These are phyloP conservation scores for Hypoxylon sp. DNA, from an alignment of 2,329 filamentous ascomycete species.

Conservation along the genomic window DNA sequence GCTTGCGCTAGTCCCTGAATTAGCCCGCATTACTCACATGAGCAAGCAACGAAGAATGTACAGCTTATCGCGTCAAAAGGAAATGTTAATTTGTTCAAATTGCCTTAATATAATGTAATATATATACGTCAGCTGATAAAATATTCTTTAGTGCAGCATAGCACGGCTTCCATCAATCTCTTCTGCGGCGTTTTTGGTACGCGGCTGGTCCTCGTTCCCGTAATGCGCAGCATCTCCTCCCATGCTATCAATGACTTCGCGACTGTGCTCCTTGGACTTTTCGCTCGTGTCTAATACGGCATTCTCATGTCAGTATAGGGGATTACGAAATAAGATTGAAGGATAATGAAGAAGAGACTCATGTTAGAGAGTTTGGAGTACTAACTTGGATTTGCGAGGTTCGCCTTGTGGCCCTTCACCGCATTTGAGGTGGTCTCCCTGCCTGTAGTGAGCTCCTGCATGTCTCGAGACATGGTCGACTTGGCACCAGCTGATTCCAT, in stretches of 20 bases:
- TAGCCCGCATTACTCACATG: background rate
- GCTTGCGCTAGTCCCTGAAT: background rate
- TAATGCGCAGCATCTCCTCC: constrained; percentile 62
- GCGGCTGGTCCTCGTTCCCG: constrained; percentile 59
- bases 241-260: constrained; percentile 58
- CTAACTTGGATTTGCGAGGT: constrained; percentile 63
- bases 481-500: constrained; percentile 58
- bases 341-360: background rate
- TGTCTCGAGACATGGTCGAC: constrained; percentile 59
- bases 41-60: background rate
- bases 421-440: constrained; percentile 49
- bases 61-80: background rate
- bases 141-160: constrained; percentile 36
- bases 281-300: constrained; percentile 59
- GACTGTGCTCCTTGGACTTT: constrained; percentile 62
- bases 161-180: constrained; percentile 58
- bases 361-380: background rate
- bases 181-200: constrained; percentile 59
- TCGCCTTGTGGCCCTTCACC: constrained; percentile 61
- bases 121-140: background rate
- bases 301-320: background rate
- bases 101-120: background rate
- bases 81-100: background rate
- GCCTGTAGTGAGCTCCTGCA: constrained; percentile 58
- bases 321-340: background rate